Percentiles rank a stretch among this genome's conserved stretches.
phyloP scores from a whole-genome alignment of 108 stramenopile species.

The Mayamaea pseudoterrestris region DNA sequence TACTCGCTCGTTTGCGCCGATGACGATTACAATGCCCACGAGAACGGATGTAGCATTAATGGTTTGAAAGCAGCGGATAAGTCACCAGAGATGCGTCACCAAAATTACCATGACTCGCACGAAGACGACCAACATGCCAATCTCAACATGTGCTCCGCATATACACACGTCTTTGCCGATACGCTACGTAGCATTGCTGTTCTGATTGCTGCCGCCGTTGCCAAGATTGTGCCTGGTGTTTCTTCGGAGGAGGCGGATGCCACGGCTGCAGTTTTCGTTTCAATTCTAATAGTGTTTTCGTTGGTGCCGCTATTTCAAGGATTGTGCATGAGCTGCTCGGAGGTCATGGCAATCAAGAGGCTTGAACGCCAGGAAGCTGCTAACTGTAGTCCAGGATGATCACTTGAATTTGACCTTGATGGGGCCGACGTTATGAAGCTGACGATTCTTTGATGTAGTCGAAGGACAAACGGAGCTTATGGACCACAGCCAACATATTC shows the following conservation, averaged over 20 bases:
- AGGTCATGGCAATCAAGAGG: too few relatives aligned
- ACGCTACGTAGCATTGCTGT: slow-evolving; percentile 53
- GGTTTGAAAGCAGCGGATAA: too few relatives aligned
- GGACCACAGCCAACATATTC: too few relatives aligned
- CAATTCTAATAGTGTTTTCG: slow-evolving; percentile 31
- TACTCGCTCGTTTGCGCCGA: background rate
- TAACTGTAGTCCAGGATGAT: too few relatives aligned
- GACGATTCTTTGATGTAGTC: too few relatives aligned
- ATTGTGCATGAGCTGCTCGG: too few relatives aligned
- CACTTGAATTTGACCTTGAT: too few relatives aligned
- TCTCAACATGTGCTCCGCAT: slow-evolving; percentile 66
- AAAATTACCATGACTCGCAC: too few relatives aligned
- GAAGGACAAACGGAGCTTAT: too few relatives aligned
- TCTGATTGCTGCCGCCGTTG: slow-evolving; percentile 40
- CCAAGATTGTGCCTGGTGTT: slow-evolving; percentile 11
- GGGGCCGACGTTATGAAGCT: too few relatives aligned
- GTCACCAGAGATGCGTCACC: too few relatives aligned
- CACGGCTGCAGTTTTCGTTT: slow-evolving; percentile 42
- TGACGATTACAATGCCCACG: background rate
- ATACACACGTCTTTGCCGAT: slow-evolving; percentile 64
- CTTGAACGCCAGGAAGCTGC: too few relatives aligned
- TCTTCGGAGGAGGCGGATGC: slow-evolving; percentile 34
- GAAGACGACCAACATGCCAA: slow-evolving; percentile 9
- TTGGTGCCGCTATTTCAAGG: slow-evolving; percentile 37
- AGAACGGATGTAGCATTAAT: background rate